phyloP scores from a whole-genome alignment of 2,329 filamentous ascomycete species.

The Tolypocladium paradoxum region DNA sequence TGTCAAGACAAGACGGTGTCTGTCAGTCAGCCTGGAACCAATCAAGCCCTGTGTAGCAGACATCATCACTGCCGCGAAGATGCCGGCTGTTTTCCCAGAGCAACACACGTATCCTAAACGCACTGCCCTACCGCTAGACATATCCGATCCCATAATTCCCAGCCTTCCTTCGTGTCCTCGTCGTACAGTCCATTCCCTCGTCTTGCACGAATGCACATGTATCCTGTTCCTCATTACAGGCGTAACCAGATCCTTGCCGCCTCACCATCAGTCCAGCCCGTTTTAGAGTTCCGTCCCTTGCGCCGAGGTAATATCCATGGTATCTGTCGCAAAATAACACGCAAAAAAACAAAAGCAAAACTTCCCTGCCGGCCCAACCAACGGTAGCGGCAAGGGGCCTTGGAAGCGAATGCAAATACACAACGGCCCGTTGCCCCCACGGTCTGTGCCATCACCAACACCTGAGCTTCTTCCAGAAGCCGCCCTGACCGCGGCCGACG shows the following conservation, averaged over 20 bases:
- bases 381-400: not conserved
- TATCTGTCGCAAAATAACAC: conserved; percentile 1
- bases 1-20: not conserved
- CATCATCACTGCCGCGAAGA: not conserved
- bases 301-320: not conserved
- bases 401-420: not conserved
- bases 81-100: not conserved
- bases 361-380: not conserved
- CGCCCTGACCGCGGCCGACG: conserved; percentile 29
- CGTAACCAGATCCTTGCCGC: not conserved
- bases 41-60: not conserved
- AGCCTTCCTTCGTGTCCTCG: not conserved
- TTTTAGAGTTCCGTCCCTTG: not conserved
- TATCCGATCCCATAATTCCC: not conserved
- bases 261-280: not conserved
- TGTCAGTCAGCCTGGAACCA: not conserved
- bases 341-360: not conserved
- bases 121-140: not conserved
- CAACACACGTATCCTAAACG: not conserved
- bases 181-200: not conserved
- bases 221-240: not conserved
- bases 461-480: conserved; percentile 46
- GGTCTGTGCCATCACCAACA: conserved; percentile 34
- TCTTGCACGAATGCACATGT: not conserved
- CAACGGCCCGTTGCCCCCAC: not conserved